These are phyloP conservation scores for Colletotrichum cordylinicola DNA, from an alignment of 2,329 filamentous ascomycete genomes.

Conservation along the genomic window DNA sequence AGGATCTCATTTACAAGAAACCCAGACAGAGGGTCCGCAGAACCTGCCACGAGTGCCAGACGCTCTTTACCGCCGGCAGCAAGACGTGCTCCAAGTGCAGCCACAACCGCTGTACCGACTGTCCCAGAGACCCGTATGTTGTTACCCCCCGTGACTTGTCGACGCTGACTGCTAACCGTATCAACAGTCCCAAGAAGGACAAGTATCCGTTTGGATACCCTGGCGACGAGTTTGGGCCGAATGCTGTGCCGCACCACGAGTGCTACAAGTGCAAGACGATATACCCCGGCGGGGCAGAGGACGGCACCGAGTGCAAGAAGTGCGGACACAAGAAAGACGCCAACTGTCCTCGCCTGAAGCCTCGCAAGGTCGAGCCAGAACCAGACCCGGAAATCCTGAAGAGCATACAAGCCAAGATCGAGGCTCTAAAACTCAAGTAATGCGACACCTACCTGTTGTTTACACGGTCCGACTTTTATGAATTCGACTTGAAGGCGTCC, in stretches of 20 bases:
- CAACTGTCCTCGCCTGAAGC: constrained; percentile 62
- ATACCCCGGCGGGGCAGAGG: constrained; percentile 55
- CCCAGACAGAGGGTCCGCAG: constrained; percentile 76
- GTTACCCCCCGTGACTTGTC: constrained; percentile 30
- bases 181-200: constrained; percentile 64
- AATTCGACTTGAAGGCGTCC: constrained; percentile 12
- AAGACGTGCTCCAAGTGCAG: constrained; percentile 73
- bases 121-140: constrained; percentile 80
- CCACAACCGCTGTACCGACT: constrained; percentile 80
- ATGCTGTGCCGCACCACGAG: constrained; percentile 57
- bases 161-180: neutral
- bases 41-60: constrained; percentile 76
- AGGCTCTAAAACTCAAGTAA: constrained; percentile 41
- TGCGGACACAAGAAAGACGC: constrained; percentile 68
- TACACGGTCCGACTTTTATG: neutral
- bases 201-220: constrained; percentile 76
- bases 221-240: constrained; percentile 64
- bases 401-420: constrained; percentile 62
- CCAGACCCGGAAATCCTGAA: constrained; percentile 66
- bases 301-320: constrained; percentile 60
- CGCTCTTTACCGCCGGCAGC: constrained; percentile 61
- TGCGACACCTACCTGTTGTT: neutral
- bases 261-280: constrained; percentile 69
- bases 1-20: constrained; percentile 75
- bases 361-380: constrained; percentile 65